Evolutionary conservation across 1,284 basidiomycete species (phyloP).

Genomic region (Apiotrichum porosum): DNA sequence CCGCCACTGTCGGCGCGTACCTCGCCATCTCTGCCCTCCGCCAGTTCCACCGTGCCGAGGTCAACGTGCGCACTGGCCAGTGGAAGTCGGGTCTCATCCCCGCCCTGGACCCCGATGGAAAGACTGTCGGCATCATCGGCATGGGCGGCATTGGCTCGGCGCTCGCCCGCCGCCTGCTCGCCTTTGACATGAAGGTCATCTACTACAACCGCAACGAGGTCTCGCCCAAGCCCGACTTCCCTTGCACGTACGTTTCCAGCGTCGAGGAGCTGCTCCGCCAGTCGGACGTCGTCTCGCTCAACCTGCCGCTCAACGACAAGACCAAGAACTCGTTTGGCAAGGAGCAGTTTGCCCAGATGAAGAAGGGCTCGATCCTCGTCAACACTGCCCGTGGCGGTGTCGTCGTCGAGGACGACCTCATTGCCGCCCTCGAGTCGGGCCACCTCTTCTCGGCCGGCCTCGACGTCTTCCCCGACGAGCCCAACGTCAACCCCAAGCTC

Average conservation of each 20-base stretch:
- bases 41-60: constrained; percentile 68
- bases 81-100: constrained; percentile 59
- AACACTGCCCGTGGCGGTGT: constrained; percentile 89
- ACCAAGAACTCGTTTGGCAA: constrained; percentile 74
- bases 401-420: constrained; percentile 78
- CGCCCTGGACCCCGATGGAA: constrained; percentile 69
- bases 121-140: constrained; percentile 78
- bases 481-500: constrained; percentile 72
- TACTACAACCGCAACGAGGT: constrained; percentile 71
- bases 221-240: constrained; percentile 61
- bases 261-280: constrained; percentile 67
- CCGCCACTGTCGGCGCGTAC: constrained; percentile 82
- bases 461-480: constrained; percentile 87
- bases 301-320: constrained; percentile 57
- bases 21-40: constrained; percentile 78
- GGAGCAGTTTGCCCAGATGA: constrained; percentile 71
- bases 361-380: constrained; percentile 72
- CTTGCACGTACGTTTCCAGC: constrained; percentile 61
- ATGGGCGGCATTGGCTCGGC: constrained; percentile 77
- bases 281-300: constrained; percentile 67
- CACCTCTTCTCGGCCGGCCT: constrained; percentile 77
- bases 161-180: constrained; percentile 42
- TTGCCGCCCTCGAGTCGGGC: constrained; percentile 76
- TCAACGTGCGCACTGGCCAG: constrained; percentile 55
- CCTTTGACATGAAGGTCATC: constrained; percentile 67